phyloP scores from a whole-genome alignment of 176 grass and related monocot genomes.

The Raddia guianensis region DNA sequence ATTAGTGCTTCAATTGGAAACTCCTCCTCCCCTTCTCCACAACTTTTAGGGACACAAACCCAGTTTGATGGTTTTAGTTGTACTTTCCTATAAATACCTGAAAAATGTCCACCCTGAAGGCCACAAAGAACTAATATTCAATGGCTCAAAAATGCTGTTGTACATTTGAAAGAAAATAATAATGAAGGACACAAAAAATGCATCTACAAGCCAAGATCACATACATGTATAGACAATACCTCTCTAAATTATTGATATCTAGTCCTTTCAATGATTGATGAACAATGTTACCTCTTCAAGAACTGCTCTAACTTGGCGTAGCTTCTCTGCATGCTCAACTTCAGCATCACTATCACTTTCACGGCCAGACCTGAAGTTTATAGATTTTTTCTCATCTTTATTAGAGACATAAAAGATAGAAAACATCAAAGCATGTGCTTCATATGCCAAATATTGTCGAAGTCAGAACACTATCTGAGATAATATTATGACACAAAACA shows the following conservation, averaged over 20 bases:
- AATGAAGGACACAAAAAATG: background rate
- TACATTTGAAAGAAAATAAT: slow-evolving; percentile 24
- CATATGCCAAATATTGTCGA: background rate
- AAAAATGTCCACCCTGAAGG: slow-evolving; percentile 92
- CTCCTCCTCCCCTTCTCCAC: slow-evolving; percentile 68
- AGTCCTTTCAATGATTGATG: background rate
- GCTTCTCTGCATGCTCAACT: slow-evolving; percentile 91
- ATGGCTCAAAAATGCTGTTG: slow-evolving; percentile 22
- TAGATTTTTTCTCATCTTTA: slow-evolving; percentile 30
- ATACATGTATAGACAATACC: background rate
- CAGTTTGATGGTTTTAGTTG: slow-evolving; percentile 92
- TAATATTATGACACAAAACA: background rate
- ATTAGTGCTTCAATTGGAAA: slow-evolving; percentile 83
- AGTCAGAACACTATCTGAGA: slow-evolving; percentile 1
- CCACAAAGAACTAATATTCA: slow-evolving; percentile 35
- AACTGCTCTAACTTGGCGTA: slow-evolving; percentile 98
- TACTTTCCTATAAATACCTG: slow-evolving; percentile 97
- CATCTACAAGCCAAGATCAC: slow-evolving; percentile 7
- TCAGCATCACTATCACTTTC: slow-evolving; percentile 99
- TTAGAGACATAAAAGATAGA: slow-evolving; percentile 11
- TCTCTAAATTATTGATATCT: background rate
- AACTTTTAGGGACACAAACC: slow-evolving; percentile 60
- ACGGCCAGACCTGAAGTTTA: slow-evolving; percentile 77
- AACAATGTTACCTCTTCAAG: slow-evolving; percentile 82
- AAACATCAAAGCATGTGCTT: slow-evolving; percentile 21